phyloP scores from a whole-genome alignment of 2,329 filamentous ascomycete species.

The Leptographium flavum region DNA sequence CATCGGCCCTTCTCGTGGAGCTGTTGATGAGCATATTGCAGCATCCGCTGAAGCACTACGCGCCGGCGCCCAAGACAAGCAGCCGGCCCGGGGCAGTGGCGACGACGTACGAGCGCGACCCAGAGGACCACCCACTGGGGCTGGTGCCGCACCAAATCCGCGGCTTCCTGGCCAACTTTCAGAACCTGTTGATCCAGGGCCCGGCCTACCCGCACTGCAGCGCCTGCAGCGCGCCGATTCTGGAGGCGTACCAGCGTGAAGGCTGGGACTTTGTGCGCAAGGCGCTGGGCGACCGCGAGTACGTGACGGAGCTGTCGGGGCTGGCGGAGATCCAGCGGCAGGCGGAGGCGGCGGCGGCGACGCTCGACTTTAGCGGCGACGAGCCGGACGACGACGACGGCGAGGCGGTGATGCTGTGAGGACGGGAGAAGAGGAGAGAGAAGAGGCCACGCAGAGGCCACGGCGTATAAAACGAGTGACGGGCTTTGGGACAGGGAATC shows the following conservation, averaged over 20 bases:
- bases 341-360: conserved; percentile 34
- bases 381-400: conserved; percentile 34
- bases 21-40: conserved; percentile 78
- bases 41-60: conserved; percentile 57
- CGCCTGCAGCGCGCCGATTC: conserved; percentile 58
- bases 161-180: conserved; percentile 61
- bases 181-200: conserved; percentile 59
- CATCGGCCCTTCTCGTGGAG: conserved; percentile 82
- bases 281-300: conserved; percentile 61
- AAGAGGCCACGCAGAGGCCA: too few relatives aligned
- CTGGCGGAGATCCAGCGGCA: conserved; percentile 55
- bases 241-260: conserved; percentile 50
- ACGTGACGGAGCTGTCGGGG: conserved; percentile 63
- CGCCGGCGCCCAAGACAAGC: conserved; percentile 36
- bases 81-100: conserved; percentile 20
- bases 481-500: too few relatives aligned
- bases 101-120: conserved; percentile 36
- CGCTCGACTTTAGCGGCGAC: conserved; percentile 50
- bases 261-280: conserved; percentile 67
- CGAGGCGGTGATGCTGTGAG: conserved; percentile 37
- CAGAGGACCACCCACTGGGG: conserved; percentile 45
- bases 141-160: conserved; percentile 70
- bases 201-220: conserved; percentile 70
- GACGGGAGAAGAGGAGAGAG: too few relatives aligned
- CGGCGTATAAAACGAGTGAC: too few relatives aligned